phyloP scores from a whole-genome alignment of 805 yeast species.

The Torulaspora franciscae region DNA sequence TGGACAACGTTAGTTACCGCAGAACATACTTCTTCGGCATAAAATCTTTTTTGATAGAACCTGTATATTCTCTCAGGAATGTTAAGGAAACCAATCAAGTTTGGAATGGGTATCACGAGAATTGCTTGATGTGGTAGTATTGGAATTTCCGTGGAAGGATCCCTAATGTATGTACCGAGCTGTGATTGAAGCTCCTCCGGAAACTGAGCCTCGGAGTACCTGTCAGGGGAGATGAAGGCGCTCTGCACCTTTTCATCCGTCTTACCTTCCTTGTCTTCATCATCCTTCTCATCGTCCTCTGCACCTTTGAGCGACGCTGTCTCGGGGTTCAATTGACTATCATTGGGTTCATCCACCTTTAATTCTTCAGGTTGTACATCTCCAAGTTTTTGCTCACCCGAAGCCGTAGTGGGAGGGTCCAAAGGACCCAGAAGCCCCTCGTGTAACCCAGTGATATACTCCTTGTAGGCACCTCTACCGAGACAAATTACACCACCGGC shows the following conservation, averaged over 20 bases:
- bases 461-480: conserved; percentile 95
- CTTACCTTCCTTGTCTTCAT: conserved; percentile 6
- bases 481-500: conserved; percentile 87
- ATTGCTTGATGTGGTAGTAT: conserved; percentile 73
- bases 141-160: conserved; percentile 40
- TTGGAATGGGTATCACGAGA: conserved; percentile 69
- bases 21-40: conserved; percentile 62
- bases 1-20: conserved; percentile 53
- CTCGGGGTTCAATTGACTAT: conserved; percentile 13
- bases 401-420: conserved; percentile 38
- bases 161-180: conserved; percentile 24
- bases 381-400: conserved; percentile 16
- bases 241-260: conserved; percentile 39
- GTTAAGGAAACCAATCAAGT: conserved; percentile 69
- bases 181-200: conserved; percentile 54
- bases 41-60: conserved; percentile 67
- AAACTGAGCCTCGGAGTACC: conserved; percentile 49
- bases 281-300: conserved; percentile 5
- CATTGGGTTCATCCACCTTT: conserved; percentile 2
- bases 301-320: conserved; percentile 15
- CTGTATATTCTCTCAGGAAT: conserved; percentile 74
- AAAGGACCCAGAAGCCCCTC: conserved; percentile 94
- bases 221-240: conserved; percentile 58
- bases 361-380: conserved; percentile 5
- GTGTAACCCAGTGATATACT: conserved; percentile 82